Evolutionary conservation across 768 basidiomycete genomes (phyloP).

Genomic region (Boletus edulis): DNA sequence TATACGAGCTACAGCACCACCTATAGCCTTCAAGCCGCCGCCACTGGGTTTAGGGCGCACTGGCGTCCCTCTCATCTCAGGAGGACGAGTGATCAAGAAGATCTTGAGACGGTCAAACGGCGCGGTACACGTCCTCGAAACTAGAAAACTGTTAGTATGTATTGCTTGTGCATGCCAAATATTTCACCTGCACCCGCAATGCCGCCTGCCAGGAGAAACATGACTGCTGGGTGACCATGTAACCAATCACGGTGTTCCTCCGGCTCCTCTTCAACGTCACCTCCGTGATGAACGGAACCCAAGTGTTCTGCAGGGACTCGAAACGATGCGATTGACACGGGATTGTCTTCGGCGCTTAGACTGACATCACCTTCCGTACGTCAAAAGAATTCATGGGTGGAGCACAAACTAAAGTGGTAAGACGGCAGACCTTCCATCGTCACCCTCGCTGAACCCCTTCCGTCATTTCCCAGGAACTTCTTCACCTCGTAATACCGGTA

Average conservation of each 20-base stretch:
- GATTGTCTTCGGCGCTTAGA: constrained; percentile 73
- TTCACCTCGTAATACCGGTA: constrained; percentile 77
- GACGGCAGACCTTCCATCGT: constrained; percentile 78
- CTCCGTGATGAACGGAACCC: constrained; percentile 30
- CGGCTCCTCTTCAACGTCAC: constrained; percentile 54
- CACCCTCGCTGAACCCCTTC: constrained; percentile 72
- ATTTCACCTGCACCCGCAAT: constrained; percentile 86
- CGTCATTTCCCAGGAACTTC: constrained; percentile 70
- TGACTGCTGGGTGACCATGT: constrained; percentile 71
- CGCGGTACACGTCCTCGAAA: constrained; percentile 94
- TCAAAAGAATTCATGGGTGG: constrained; percentile 22
- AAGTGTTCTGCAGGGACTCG: constrained; percentile 13
- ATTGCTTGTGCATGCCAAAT: neutral
- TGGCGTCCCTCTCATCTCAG: constrained; percentile 61
- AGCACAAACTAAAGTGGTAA: constrained; percentile 14
- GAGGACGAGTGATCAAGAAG: constrained; percentile 88
- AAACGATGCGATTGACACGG: constrained; percentile 34
- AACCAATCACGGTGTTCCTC: constrained; percentile 61
- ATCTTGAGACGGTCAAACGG: constrained; percentile 97
- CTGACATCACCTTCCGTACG: constrained; percentile 66
- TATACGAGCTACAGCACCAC: constrained; percentile 71
- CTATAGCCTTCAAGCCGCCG: constrained; percentile 63
- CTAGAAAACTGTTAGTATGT: constrained; percentile 39
- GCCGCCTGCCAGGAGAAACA: constrained; percentile 92
- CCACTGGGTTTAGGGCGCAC: constrained; percentile 43